Evolutionary conservation across 306 rosid genomes (phyloP).

Genomic region (Corylus americana): DNA sequence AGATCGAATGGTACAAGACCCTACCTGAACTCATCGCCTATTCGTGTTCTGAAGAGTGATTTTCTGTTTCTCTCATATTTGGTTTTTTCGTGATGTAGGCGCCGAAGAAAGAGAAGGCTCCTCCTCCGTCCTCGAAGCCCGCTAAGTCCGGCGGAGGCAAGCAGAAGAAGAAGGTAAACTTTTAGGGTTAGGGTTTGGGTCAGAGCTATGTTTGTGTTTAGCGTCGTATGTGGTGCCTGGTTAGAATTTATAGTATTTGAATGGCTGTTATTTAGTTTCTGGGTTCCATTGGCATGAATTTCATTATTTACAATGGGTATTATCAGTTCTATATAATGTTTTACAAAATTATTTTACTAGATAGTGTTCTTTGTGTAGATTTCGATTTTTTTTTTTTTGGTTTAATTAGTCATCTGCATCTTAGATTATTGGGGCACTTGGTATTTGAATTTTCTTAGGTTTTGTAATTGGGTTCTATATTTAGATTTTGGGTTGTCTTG

Average conservation of each 20-base stretch:
- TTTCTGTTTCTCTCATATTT: neutral
- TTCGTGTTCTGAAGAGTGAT: neutral
- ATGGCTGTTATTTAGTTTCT: neutral
- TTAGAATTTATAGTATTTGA: neutral
- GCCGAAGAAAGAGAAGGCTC: constrained; percentile 37
- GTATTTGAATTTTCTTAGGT: neutral
- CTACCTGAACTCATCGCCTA: neutral
- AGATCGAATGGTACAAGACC: neutral
- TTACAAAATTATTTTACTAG: neutral
- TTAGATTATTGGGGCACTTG: neutral
- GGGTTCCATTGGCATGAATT: neutral
- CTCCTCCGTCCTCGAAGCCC: constrained; percentile 38
- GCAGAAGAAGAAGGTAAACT: constrained; percentile 38
- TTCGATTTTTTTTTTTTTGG: neutral
- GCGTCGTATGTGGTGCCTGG: neutral
- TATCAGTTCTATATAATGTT: neutral
- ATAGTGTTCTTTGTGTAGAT: neutral
- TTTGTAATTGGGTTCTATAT: neutral
- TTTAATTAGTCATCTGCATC: neutral
- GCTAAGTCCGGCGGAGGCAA: constrained; percentile 39
- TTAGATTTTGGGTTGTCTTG: too few relatives aligned
- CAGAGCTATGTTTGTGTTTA: neutral
- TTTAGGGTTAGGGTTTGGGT: neutral
- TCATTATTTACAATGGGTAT: neutral
- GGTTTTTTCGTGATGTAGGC: constrained; percentile 16